Evolutionary conservation across 1,139 yeast species (phyloP), one percentile per base, ranked within the genome.

Genomic region (Candida freyschussii): DNA sequence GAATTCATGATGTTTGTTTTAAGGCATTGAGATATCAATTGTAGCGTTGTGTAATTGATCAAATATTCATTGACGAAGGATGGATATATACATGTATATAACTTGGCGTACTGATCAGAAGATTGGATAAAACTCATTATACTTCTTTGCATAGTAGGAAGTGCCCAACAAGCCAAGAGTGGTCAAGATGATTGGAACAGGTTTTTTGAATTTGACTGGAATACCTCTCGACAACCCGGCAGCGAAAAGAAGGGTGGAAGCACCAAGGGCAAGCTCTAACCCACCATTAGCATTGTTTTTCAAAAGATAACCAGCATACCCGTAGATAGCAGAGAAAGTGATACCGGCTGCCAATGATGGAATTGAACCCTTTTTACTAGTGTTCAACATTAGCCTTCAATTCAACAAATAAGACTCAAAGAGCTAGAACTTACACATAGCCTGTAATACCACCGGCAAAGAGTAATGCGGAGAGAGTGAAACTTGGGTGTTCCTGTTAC

Each of bases 291-390:
- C 78, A 55, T 85, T 84, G 39, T 78, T 64, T 43, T 74, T 71
- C 44, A 85, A 65, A 47, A 87, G 66, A 59, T 84, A 83, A 21
- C 95, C 96, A 1, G 95, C 81, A 37, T 68, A 56, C 14, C 86
- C 93, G 57, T 78, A 89, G 26, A 81, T 57, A 5, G 74, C 67
- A 9, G 93, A 76, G 44, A 86, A 67, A 0, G 80, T 64, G 8
- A 79, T 52, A 20, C 96, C 96, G 3, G 93, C 95, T 27, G 78
- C 61, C 36, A 87, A 67, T 0, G 96, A 86, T 15, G 95, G 94
- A 22, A 79, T 51, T 3, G 95, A 84, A 12, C 80, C 73, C 52
- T 81, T 81, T 47, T 83, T 81, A 40, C 65, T 59, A 26, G 23
- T 31, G 9, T 11, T 13, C 17, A n/a, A 16, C n/a, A 22, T 24